phyloP scores from a whole-genome alignment of 805 yeast genomes.

The Zygoascus bituminiphila region DNA sequence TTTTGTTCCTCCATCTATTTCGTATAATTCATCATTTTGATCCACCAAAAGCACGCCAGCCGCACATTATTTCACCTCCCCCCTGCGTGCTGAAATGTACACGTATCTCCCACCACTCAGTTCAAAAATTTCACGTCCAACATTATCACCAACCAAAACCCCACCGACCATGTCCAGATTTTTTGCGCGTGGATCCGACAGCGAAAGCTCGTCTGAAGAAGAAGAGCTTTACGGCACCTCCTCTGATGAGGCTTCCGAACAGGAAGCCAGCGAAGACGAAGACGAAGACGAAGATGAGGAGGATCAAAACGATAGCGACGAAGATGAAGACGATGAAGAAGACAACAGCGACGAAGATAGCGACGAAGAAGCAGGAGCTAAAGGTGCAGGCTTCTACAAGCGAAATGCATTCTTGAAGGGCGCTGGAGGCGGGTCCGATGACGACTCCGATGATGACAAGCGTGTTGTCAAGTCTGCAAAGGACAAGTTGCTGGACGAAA shows the following conservation, averaged over 20 bases:
- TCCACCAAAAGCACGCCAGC: too few relatives aligned
- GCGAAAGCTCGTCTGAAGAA: slow-evolving; percentile 28
- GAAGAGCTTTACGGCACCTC: slow-evolving; percentile 26
- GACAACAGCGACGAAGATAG: slow-evolving; percentile 39
- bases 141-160: not conserved
- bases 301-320: slow-evolving; percentile 23
- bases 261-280: slow-evolving; percentile 39
- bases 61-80: not conserved
- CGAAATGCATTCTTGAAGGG: slow-evolving; percentile 30
- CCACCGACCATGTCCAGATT: slow-evolving; percentile 69
- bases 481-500: slow-evolving; percentile 86
- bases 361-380: slow-evolving; percentile 30
- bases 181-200: slow-evolving; percentile 49
- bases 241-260: slow-evolving; percentile 22
- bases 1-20: too few relatives aligned
- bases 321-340: slow-evolving; percentile 37
- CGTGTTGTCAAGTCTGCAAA: slow-evolving; percentile 88
- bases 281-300: slow-evolving; percentile 30
- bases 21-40: not conserved
- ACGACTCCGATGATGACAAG: slow-evolving; percentile 56
- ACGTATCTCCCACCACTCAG: not conserved
- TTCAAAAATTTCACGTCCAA: slow-evolving; percentile 1
- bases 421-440: slow-evolving; percentile 47
- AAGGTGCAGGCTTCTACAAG: slow-evolving; percentile 28
- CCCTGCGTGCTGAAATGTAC: not conserved